Base-by-base conservation (phyloP, 2,329 filamentous ascomycete species). In the Dactylellina cionopaga region DNA sequence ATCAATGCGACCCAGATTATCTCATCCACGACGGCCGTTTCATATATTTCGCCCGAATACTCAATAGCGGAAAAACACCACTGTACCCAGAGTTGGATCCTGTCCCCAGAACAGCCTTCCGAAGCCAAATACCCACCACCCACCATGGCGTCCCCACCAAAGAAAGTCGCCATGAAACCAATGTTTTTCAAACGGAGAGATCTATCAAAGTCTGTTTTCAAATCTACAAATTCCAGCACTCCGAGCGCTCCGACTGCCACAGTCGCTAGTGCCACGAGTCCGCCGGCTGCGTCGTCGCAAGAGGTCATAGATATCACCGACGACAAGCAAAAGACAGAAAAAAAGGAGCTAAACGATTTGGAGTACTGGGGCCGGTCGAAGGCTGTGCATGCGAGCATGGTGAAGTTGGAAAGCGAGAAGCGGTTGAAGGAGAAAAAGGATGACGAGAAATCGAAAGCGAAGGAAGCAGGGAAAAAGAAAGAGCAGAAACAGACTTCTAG, bases 321-420 rank as follows among this genome's bases (percentile, higher is more conserved):
- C 22, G 19, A 46, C 1, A 13, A 25, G 11, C 24, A 51, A n/a
- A 35, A 62, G 25, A 62, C 62, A 25, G 51, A 39, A 19, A 27
- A 51, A 31, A 39, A 47, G 19, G 54, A 62, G 41, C 9, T 56
- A 11, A 58, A 68, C 41, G 69, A 74, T n/a, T 46, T 74, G 1
- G 69, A 56, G 1, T 44, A 41, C 55, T 74, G 55, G 47, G 69
- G 69, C 4, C 54, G 69, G 15, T 54, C 69, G 5, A 62, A 63
- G 33, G 62, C 24, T 19, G 63, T 68, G 10, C 69, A 74, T n/a
- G 55, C 37, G 5, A 35, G 62, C 13, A 74, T 74, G 69, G 17
- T 55, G 3, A 66, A 49, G 22, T 13, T 68, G 5, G 49, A 66
- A 3, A 25, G 52, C 10, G 62, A 56, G 33, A 52, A 43, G n/a